Evolutionary conservation across 495 filamentous ascomycete genomes (phyloP).

Genomic region (Lepidopterella palustris): DNA sequence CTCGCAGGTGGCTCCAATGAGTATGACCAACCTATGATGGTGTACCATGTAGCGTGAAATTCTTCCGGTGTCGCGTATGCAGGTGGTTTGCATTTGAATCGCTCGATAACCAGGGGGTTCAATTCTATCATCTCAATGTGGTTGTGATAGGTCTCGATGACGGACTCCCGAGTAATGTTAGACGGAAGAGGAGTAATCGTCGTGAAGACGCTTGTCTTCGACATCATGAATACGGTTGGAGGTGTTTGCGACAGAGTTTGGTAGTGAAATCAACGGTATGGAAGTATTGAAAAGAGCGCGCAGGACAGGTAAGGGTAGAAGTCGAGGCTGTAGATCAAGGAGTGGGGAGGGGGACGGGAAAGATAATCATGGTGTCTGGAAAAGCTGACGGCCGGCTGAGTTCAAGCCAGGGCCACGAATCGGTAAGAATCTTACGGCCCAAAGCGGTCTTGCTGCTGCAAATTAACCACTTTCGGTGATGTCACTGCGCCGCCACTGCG

Average conservation of each 20-base stretch:
- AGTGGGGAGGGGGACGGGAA: no score
- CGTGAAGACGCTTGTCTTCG: conserved; percentile 54
- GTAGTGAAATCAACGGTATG: neutral
- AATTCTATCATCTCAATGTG: conserved; percentile 73
- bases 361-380: no score
- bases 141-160: conserved; percentile 62
- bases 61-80: conserved; percentile 58
- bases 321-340: no score
- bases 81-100: conserved; percentile 57
- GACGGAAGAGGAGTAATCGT: conserved; percentile 64
- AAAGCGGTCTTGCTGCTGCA: no score
- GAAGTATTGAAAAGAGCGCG: neutral
- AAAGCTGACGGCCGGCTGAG: no score
- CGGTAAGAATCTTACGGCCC: no score
- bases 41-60: conserved; percentile 63
- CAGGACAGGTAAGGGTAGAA: no score
- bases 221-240: conserved; percentile 27
- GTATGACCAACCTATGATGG: conserved; percentile 39
- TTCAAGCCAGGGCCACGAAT: no score
- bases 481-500: no score
- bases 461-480: no score
- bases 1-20: neutral
- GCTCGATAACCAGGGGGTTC: conserved; percentile 69
- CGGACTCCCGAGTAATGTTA: conserved; percentile 58
- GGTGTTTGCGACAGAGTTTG: neutral